Percentiles rank a stretch among this genome's conserved stretches.
phyloP scores from a whole-genome alignment of 768 basidiomycete genomes.

The Tulasnella sp. region DNA sequence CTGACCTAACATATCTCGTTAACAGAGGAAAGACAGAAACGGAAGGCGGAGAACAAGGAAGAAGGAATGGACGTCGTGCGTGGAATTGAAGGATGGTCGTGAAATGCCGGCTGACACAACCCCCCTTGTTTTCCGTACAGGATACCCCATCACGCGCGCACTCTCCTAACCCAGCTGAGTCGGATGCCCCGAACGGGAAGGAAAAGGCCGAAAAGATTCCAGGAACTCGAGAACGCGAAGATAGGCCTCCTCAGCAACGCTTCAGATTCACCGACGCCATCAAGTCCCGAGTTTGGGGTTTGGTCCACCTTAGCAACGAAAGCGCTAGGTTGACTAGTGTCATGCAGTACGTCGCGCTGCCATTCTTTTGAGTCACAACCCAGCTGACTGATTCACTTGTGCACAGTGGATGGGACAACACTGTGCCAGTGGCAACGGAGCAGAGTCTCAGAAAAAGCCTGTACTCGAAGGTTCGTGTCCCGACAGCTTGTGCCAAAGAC shows the following conservation, averaged over 20 bases:
- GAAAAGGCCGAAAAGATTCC: constrained; percentile 19
- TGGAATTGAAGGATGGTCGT: not conserved
- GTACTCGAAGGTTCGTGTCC: constrained; percentile 62
- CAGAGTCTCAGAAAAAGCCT: constrained; percentile 74
- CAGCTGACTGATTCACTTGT: not conserved
- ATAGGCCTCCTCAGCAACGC: constrained; percentile 68
- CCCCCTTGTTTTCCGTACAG: not conserved
- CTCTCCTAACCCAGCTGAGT: constrained; percentile 29
- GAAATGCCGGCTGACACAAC: not conserved
- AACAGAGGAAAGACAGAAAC: constrained; percentile 48
- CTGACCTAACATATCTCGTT: not conserved
- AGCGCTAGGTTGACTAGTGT: constrained; percentile 53
- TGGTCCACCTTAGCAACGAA: constrained; percentile 78
- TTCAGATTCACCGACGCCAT: constrained; percentile 76
- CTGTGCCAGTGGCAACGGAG: constrained; percentile 55
- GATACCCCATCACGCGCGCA: constrained; percentile 29
- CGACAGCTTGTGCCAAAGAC: not conserved
- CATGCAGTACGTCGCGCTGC: constrained; percentile 35
- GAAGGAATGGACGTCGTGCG: constrained; percentile 5
- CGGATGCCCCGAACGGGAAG: not conserved
- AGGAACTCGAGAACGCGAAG: constrained; percentile 32
- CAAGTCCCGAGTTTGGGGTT: constrained; percentile 74
- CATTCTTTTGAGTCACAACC: not conserved
- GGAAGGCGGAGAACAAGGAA: constrained; percentile 37
- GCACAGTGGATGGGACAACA: constrained; percentile 22